Evolutionary conservation across 2,329 filamentous ascomycete species (phyloP).

Genomic region (Apiospora pterosperma): DNA sequence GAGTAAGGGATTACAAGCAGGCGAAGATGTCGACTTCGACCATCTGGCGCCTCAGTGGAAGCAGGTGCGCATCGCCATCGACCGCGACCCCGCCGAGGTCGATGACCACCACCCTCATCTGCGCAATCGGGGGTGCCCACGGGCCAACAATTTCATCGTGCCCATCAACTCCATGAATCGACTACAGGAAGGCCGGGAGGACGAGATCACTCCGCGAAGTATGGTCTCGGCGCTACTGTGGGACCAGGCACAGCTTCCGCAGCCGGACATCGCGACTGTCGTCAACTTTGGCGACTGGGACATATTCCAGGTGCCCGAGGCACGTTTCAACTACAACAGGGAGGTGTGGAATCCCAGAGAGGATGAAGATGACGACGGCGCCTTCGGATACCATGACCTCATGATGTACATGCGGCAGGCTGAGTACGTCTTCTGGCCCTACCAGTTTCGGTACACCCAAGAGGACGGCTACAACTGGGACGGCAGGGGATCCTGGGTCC

Average conservation of each 20-base stretch:
- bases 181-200: not conserved
- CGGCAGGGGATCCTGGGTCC: not conserved
- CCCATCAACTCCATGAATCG: constrained; percentile 3
- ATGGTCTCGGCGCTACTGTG: constrained; percentile 4
- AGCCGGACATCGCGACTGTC: not conserved
- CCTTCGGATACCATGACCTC: not conserved
- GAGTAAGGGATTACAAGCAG: not conserved
- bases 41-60: not conserved
- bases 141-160: not conserved
- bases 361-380: not conserved
- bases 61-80: not conserved
- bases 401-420: constrained; percentile 1
- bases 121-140: not conserved
- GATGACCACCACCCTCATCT: not conserved
- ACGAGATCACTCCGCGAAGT: constrained; percentile 2
- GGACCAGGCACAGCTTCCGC: not conserved
- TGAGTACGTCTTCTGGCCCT: constrained; percentile 8
- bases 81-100: not conserved
- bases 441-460: not conserved
- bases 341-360: too few relatives aligned
- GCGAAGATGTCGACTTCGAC: not conserved
- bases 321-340: not conserved
- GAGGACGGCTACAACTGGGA: not conserved
- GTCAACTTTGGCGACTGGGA: not conserved
- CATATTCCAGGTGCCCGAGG: not conserved